These are phyloP conservation scores for Ceratobasidium sp. DNA, from an alignment of 1,284 basidiomycete genomes.

Conservation along the genomic window DNA sequence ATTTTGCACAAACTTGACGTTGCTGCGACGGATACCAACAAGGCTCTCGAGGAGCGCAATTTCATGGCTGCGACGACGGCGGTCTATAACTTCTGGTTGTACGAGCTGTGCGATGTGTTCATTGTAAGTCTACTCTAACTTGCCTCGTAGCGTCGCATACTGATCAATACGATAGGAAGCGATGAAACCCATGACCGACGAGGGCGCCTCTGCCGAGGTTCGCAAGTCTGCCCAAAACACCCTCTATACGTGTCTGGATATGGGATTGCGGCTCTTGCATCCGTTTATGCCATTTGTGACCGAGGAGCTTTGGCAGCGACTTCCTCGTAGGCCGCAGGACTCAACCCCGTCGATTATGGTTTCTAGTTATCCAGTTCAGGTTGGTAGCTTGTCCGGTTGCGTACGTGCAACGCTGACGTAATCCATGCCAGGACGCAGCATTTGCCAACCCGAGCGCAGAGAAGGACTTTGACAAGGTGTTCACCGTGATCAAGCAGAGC, in stretches of 20 bases:
- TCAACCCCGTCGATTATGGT: conserved; percentile 88
- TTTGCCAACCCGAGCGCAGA: conserved; percentile 79
- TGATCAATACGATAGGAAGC: conserved; percentile 69
- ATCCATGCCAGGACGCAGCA: conserved; percentile 61
- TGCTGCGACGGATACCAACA: conserved; percentile 80
- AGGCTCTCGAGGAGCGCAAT: conserved; percentile 78
- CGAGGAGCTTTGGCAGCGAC: conserved; percentile 97
- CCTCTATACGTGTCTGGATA: conserved; percentile 92
- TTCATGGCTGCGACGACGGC: conserved; percentile 91
- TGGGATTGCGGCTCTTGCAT: conserved; percentile 88
- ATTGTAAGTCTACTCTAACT: conserved; percentile 65
- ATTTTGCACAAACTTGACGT: conserved; percentile 93
- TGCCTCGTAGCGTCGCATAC: neutral
- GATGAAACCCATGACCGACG: conserved; percentile 95
- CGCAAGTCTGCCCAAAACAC: conserved; percentile 92
- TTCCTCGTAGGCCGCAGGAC: conserved; percentile 86
- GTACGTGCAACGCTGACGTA: conserved; percentile 41
- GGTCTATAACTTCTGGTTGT: conserved; percentile 96
- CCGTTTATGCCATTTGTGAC: conserved; percentile 99
- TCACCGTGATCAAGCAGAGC: conserved; percentile 77
- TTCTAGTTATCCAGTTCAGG: conserved; percentile 79
- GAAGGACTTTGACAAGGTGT: conserved; percentile 86
- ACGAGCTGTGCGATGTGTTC: conserved; percentile 98
- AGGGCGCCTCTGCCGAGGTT: conserved; percentile 65
- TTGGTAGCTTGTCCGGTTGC: conserved; percentile 53